phyloP scores from a whole-genome alignment of 495 filamentous ascomycete species.

The Penicillium steckii region DNA sequence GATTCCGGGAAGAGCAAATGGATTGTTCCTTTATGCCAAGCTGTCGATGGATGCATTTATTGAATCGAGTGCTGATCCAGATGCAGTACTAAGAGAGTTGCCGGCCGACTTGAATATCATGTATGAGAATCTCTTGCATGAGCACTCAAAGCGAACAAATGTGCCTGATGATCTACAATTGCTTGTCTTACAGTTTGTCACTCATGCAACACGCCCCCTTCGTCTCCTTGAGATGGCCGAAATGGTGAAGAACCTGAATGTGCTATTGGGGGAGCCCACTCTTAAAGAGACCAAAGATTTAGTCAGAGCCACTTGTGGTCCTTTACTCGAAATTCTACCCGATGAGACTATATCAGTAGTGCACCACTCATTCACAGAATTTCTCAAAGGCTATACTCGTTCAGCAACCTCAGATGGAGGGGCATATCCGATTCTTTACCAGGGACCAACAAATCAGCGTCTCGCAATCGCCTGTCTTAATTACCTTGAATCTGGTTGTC shows the following conservation, averaged over 20 bases:
- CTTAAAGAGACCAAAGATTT: conserved; percentile 26
- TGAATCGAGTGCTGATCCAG: conserved; percentile 9
- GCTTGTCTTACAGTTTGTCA: conserved; percentile 45
- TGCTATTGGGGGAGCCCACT: not conserved
- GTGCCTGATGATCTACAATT: conserved; percentile 40
- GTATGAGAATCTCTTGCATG: conserved; percentile 42
- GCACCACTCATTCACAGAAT: conserved; percentile 58
- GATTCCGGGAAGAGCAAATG: conserved; percentile 10
- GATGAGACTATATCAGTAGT: conserved; percentile 50
- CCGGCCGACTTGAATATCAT: conserved; percentile 42
- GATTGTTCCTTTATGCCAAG: conserved; percentile 33
- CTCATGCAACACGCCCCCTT: conserved; percentile 48
- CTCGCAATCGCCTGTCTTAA: conserved; percentile 16
- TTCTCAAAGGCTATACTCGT: conserved; percentile 26
- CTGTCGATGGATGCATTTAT: conserved; percentile 47
- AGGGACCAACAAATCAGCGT: conserved; percentile 11
- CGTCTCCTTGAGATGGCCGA: conserved; percentile 50
- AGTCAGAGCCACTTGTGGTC: conserved; percentile 41
- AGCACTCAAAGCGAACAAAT: conserved; percentile 36
- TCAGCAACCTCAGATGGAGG: not conserved
- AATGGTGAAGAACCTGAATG: conserved; percentile 23
- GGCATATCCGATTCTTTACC: conserved; percentile 7
- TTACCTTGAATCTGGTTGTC: conserved; percentile 17
- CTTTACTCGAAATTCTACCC: conserved; percentile 47
- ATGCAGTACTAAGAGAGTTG: conserved; percentile 25